A percentile compares a stretch with the other conserved stretches of the same genome.
These are phyloP conservation scores for Novymonas esmeraldas DNA, from an alignment of 208 protist genomes.

Conservation along the genomic window DNA sequence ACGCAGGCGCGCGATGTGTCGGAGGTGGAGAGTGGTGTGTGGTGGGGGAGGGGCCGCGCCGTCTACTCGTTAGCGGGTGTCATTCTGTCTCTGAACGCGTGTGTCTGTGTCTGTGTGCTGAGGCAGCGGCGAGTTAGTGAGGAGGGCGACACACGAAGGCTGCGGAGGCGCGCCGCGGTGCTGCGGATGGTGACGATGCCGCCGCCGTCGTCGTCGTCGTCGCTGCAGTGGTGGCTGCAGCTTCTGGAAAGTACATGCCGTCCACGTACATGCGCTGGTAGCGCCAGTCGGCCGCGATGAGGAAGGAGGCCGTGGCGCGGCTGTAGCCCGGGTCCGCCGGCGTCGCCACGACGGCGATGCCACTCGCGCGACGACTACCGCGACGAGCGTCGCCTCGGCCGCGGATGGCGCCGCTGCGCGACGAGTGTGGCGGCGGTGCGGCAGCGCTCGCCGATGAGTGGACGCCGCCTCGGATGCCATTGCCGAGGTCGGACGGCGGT, in stretches of 20 bases:
- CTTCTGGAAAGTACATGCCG: conserved; percentile 40
- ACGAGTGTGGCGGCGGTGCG: neutral
- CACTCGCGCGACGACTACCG: neutral
- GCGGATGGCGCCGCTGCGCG: too few relatives aligned
- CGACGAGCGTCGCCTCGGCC: too few relatives aligned
- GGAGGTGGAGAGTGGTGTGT: neutral
- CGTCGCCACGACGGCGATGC: conserved; percentile 6
- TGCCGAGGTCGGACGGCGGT: neutral
- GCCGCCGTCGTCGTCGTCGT: neutral
- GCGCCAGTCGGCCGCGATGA: conserved; percentile 69
- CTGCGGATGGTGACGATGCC: neutral
- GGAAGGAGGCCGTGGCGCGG: conserved; percentile 56
- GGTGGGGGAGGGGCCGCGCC: too few relatives aligned
- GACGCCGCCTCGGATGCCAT: neutral
- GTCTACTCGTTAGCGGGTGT: too few relatives aligned
- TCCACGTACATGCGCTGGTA: conserved; percentile 80
- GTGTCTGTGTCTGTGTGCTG: neutral
- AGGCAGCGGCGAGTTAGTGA: too few relatives aligned
- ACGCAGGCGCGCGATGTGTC: too few relatives aligned
- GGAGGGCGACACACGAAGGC: too few relatives aligned
- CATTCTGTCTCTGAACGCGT: neutral
- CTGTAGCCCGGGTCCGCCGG: conserved; percentile 40
- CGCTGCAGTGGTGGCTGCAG: too few relatives aligned
- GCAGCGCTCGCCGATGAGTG: too few relatives aligned
- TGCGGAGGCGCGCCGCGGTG: neutral